Evolutionary conservation across 2,329 filamentous ascomycete genomes (phyloP).

Genomic region (Lachnellula arida): DNA sequence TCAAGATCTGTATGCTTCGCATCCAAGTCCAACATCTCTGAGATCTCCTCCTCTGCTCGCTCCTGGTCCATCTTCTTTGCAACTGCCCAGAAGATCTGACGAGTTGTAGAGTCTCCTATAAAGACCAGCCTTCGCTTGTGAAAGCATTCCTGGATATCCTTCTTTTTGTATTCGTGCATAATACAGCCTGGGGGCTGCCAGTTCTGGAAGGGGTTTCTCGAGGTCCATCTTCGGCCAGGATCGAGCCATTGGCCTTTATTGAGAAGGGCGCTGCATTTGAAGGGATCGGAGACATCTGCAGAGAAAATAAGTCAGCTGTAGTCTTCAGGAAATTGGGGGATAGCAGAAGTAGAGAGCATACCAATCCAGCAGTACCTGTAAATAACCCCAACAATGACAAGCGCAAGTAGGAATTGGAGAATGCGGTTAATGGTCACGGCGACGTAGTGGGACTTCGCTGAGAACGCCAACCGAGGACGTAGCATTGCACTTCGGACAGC

Average conservation of each 20-base stretch:
- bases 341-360: conserved; percentile 6
- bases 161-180: conserved; percentile 48
- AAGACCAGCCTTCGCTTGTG: conserved; percentile 50
- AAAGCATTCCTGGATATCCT: conserved; percentile 51
- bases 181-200: conserved; percentile 60
- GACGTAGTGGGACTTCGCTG: conserved; percentile 1
- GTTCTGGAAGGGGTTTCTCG: conserved; percentile 35
- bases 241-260: conserved; percentile 47
- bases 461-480: background rate
- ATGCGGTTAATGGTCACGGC: conserved; percentile 9
- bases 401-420: conserved; percentile 19
- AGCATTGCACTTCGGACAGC: conserved; percentile 1
- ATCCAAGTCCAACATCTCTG: conserved; percentile 31
- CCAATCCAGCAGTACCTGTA: conserved; percentile 31
- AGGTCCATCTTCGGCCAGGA: conserved; percentile 28
- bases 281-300: conserved; percentile 40
- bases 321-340: background rate
- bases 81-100: conserved; percentile 57
- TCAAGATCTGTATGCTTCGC: conserved; percentile 43
- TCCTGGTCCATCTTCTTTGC: conserved; percentile 43
- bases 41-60: conserved; percentile 34
- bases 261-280: conserved; percentile 49
- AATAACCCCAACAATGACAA: conserved; percentile 22
- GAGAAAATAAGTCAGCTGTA: conserved; percentile 3
- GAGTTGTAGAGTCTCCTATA: conserved; percentile 54